Base-by-base conservation (phyloP, 441 rosid species). In the Brassica balearica region DNA sequence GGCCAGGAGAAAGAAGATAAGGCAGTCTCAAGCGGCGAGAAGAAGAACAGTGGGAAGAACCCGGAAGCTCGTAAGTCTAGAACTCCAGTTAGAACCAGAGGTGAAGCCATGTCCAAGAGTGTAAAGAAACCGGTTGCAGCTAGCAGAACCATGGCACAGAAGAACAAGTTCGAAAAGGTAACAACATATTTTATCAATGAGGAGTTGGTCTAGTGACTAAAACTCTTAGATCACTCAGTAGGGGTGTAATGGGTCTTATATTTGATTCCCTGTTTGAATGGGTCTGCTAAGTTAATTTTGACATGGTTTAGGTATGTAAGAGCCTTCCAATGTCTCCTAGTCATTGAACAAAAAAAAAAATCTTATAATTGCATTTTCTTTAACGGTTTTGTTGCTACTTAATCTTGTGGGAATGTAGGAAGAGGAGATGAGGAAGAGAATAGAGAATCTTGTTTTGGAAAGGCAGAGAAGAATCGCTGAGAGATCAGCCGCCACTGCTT, bases 381-480 rank as follows among this genome's bases (percentile, higher is more conserved):
- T 60, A 65, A 63, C 15, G 2, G 8, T 75, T 46, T 72, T 62
- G 7, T 58, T 59, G 6, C 3, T 20, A 23, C 6, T 20, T 62
- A 8, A 29, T 63, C 23, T 17, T 53, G 15, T 38, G 59, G 67
- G 29, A 68, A 74, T 23, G 71, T 87, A 92, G 97, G 97, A 92
- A 83, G 98, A 94, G 75, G 95, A 92, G 77, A 82, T 80, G 58
- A 76, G 96, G 68, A 91, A 83, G 83, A 90, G 84, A 80, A 87
- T 87, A 87, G 95, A 94, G 84, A 91, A 85, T 69, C 68, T 86
- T 73, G 9, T 41, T n/a, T 73, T 91, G 68, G 88, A 88, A 78
- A 88, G 97, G 41, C 97, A 92, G 82, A 88, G 86, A 80, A 90
- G 97, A 81, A 92, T 92, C 32, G 92, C 98, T 0, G 92, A 91